phyloP scores from a whole-genome alignment of 169 alveolate genomes.

The Plasmodium knowlesi region DNA sequence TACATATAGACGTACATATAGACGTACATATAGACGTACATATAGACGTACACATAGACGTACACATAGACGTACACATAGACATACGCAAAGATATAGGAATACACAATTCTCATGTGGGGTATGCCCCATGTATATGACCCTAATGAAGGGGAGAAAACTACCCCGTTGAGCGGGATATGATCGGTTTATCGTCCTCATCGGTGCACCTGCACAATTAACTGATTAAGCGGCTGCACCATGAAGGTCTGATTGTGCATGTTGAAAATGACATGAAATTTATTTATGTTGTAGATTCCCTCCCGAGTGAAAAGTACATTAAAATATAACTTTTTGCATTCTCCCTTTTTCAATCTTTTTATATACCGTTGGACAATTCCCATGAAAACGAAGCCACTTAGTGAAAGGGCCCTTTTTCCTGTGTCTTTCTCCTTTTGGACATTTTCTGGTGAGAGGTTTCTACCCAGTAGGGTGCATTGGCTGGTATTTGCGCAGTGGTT shows the following conservation, averaged over 20 bases:
- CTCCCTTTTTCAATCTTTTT: conserved; percentile 48
- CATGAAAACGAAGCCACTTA: conserved; percentile 31
- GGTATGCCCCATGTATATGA: background rate
- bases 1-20: background rate
- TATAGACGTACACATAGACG: background rate
- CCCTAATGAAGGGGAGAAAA: background rate
- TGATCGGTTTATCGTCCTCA: background rate
- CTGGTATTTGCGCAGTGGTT: background rate
- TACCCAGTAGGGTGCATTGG: background rate
- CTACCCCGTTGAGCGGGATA: background rate
- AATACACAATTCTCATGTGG: background rate
- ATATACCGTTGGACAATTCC: conserved; percentile 50
- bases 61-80: too few relatives aligned
- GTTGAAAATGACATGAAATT: conserved; percentile 34
- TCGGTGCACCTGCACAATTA: conserved; percentile 41
- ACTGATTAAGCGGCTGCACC: conserved; percentile 36
- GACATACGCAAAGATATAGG: too few relatives aligned
- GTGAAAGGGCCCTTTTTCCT: conserved; percentile 9
- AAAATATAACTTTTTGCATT: conserved; percentile 44
- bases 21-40: background rate
- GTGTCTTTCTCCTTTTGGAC: background rate
- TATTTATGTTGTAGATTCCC: conserved; percentile 64
- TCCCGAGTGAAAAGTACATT: conserved; percentile 42
- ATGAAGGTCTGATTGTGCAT: conserved; percentile 13
- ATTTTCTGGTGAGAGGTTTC: background rate